phyloP scores from a whole-genome alignment of 2,329 filamentous ascomycete species.

The Xylaria sp. region DNA sequence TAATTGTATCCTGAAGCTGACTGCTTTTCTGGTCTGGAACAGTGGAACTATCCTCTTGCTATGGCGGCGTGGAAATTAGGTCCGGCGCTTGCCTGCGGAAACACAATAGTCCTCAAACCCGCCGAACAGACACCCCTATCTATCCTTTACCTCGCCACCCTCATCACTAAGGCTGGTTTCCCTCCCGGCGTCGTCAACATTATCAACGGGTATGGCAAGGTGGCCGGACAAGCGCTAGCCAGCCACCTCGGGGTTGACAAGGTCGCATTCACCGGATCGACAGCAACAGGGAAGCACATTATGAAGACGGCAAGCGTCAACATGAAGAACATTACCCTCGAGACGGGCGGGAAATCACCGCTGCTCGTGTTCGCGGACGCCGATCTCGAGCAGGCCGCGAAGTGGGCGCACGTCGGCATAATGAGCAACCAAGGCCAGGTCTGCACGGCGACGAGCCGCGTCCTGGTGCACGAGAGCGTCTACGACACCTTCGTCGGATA shows the following conservation, averaged over 20 bases:
- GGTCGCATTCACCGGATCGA: slow-evolving; percentile 83
- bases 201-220: slow-evolving; percentile 75
- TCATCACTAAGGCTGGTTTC: slow-evolving; percentile 79
- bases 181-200: slow-evolving; percentile 83
- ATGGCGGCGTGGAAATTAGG: slow-evolving; percentile 84
- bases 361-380: slow-evolving; percentile 73
- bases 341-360: slow-evolving; percentile 75
- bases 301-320: slow-evolving; percentile 79
- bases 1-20: slow-evolving; percentile 14
- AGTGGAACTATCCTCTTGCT: slow-evolving; percentile 57
- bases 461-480: slow-evolving; percentile 71
- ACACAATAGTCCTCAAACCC: slow-evolving; percentile 72
- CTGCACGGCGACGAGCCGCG: slow-evolving; percentile 72
- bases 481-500: slow-evolving; percentile 71
- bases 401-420: slow-evolving; percentile 63
- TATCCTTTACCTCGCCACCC: slow-evolving; percentile 71
- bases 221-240: slow-evolving; percentile 75
- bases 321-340: slow-evolving; percentile 73
- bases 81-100: slow-evolving; percentile 73
- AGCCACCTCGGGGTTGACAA: slow-evolving; percentile 77
- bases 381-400: slow-evolving; percentile 75
- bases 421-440: slow-evolving; percentile 73
- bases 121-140: slow-evolving; percentile 76
- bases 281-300: slow-evolving; percentile 75
- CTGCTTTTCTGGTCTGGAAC: background rate